Percentiles rank a stretch among this genome's conserved stretches.
Evolutionary conservation across 768 basidiomycete species (phyloP).

Genomic region (Galerina sulciceps): DNA sequence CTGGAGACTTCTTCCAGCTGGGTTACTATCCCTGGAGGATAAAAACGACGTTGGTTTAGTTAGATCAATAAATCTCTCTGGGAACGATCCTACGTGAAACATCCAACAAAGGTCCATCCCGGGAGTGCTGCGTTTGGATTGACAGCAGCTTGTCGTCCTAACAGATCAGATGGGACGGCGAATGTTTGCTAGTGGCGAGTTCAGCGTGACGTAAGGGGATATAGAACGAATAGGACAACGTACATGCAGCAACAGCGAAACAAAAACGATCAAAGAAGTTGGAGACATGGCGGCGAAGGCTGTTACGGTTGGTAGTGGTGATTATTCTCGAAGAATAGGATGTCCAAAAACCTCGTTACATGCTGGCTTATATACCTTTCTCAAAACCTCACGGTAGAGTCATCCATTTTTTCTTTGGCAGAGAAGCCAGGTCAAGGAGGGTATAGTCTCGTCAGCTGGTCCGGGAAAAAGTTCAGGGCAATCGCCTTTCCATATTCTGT

Average conservation of each 20-base stretch:
- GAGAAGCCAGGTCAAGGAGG: too few relatives aligned
- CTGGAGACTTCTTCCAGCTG: constrained; percentile 17
- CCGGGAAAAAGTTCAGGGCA: too few relatives aligned
- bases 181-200: neutral
- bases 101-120: constrained; percentile 7
- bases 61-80: neutral
- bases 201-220: neutral
- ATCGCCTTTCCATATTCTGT: too few relatives aligned
- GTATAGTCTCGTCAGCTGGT: too few relatives aligned
- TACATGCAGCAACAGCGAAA: neutral
- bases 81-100: constrained; percentile 7
- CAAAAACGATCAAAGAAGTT: neutral
- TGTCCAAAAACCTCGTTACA: neutral
- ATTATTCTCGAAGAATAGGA: neutral
- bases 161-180: neutral
- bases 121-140: neutral
- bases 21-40: constrained; percentile 15
- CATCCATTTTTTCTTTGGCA: too few relatives aligned
- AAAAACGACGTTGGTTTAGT: neutral
- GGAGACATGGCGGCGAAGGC: neutral
- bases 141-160: neutral
- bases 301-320: neutral
- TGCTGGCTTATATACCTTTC: neutral
- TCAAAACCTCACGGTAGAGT: too few relatives aligned
- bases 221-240: neutral